Conservation (phyloP, 495 filamentous ascomycete species). For the Daldinia caldariorum region DNA sequence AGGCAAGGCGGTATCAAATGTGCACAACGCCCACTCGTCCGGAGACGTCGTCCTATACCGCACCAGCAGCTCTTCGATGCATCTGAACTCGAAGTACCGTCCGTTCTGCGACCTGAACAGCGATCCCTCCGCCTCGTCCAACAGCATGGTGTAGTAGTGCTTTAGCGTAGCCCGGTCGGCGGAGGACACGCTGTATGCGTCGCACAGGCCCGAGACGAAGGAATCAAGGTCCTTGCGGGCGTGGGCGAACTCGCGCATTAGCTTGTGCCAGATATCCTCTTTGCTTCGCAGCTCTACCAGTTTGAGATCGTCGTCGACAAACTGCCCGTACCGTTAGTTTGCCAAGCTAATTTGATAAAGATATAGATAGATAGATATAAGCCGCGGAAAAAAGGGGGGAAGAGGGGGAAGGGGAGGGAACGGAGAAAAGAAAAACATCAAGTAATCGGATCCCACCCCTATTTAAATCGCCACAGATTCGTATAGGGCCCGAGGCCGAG, state of each 20-base stretch:
- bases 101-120: conserved; percentile 33
- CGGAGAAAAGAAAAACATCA: background rate
- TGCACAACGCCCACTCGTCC: background rate
- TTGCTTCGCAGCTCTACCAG: conserved; percentile 33
- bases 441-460: background rate
- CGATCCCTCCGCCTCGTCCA: conserved; percentile 3
- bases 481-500: conserved; percentile 2
- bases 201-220: background rate
- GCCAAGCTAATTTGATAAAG: too few relatives aligned
- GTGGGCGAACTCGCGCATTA: conserved; percentile 7
- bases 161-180: background rate
- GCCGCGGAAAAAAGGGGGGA: background rate
- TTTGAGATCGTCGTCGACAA: conserved; percentile 32
- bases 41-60: conserved; percentile 1
- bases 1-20: background rate
- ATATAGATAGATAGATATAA: background rate
- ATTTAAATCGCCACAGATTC: background rate
- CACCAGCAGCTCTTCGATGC: conserved; percentile 36
- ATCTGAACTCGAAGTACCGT: conserved; percentile 31
- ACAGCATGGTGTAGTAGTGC: conserved; percentile 14
- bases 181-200: background rate
- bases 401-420: background rate
- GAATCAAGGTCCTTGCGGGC: background rate
- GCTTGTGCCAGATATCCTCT: conserved; percentile 12
- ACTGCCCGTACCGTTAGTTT: conserved; percentile 14